Base-by-base conservation (phyloP, 1,284 basidiomycete genomes). In the Leccinum subrobustum region DNA sequence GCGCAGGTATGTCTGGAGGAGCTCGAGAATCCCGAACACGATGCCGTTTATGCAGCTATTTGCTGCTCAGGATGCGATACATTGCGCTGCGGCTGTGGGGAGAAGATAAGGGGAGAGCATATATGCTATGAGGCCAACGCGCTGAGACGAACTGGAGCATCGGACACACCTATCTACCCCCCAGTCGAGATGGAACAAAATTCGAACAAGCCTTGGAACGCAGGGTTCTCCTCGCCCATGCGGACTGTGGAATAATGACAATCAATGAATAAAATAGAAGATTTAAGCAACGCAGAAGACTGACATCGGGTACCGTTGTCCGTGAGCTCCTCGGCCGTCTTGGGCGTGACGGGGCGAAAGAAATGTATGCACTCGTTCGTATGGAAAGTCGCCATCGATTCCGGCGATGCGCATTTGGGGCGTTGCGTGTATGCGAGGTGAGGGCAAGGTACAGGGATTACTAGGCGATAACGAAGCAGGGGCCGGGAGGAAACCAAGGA, bases 31-130 rank as follows among this genome's bases (percentile, higher is more conserved):
- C 27, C 87, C 88, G 48, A 96, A 86, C 1, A 96, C 93, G 71
- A 96, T 97, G 74, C 96, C 95, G 76, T 99, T 98, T 75, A 97
- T 88, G 78, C 98, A 98, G 81, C 95, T 93, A 75, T 99, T 96
- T 3, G 94, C 82, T 2, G 89, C 82, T 1, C 95, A 95, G 12
- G 85, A 84, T 60, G 92, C 86, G 59, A 99, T 81, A 25, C 89
- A 82, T 62, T 92, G 84, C 0, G 96, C 95, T 5, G 93, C 96
- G 63, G 85, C 93, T 92, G 39, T 6, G 25, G 25, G 20, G 25
- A 27, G 11, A 27, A 27, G 25, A 11, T 51, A 8, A 27, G 25
- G 47, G 16, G 51, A 18, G 35, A 39, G 16, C 25, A n/a, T n/a
- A 42, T 51, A 6, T 58, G 39, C n/a, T 8, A 14, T 23, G 4